A percentile compares a stretch with the other conserved stretches of the same genome.
phyloP scores from a whole-genome alignment of 768 basidiomycete genomes.

The Kwoniella heveanensis region DNA sequence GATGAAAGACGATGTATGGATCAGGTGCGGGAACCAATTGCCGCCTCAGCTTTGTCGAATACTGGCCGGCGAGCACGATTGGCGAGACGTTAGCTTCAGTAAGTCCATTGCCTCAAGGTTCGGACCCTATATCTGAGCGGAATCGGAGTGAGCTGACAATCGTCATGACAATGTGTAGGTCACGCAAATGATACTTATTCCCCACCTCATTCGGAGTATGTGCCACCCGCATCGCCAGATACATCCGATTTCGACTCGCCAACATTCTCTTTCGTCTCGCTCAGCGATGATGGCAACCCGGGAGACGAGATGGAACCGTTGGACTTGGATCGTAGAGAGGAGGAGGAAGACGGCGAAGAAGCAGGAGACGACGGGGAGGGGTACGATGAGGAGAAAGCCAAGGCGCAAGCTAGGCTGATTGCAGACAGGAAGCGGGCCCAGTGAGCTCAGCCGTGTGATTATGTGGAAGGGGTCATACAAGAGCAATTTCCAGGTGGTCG shows the following conservation, averaged over 20 bases:
- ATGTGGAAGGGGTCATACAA: too few species aligned
- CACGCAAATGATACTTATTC: slow-evolving; percentile 7
- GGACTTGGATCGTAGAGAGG: neutral
- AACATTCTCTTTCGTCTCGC: slow-evolving; percentile 16
- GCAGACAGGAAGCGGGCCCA: neutral
- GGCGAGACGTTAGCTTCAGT: slow-evolving; percentile 31
- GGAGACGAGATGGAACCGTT: slow-evolving; percentile 7
- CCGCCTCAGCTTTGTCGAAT: slow-evolving; percentile 48
- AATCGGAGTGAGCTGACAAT: too few species aligned
- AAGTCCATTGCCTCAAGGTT: slow-evolving; percentile 6
- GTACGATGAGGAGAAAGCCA: slow-evolving; percentile 30
- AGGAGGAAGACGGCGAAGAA: neutral
- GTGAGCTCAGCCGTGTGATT: slow-evolving; percentile 2
- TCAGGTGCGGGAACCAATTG: slow-evolving; percentile 33
- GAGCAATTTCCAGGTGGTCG: too few species aligned
- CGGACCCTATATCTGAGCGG: too few species aligned
- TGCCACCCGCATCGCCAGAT: slow-evolving; percentile 9
- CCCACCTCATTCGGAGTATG: slow-evolving; percentile 4
- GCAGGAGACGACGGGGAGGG: neutral
- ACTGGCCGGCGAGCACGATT: slow-evolving; percentile 34
- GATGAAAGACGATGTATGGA: slow-evolving; percentile 47
- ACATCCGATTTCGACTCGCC: slow-evolving; percentile 21
- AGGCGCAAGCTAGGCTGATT: slow-evolving; percentile 25
- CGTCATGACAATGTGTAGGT: neutral
- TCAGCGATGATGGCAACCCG: slow-evolving; percentile 11